Conservation (phyloP, 2,329 filamentous ascomycete species). For the Pseudogymnoascus verrucosus region DNA sequence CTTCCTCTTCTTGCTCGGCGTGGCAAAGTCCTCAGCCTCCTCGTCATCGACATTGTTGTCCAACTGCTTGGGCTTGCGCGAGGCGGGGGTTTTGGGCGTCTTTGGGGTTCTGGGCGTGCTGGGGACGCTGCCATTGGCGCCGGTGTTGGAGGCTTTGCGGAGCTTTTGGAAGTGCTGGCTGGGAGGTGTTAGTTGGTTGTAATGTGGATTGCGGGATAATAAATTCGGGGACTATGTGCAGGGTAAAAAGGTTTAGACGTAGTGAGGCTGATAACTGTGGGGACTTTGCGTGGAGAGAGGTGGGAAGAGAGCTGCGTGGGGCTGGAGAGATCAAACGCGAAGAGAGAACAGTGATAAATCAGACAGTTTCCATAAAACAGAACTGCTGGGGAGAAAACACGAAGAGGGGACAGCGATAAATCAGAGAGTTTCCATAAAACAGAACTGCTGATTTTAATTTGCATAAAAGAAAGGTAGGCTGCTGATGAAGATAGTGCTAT, state of each 20-base stretch:
- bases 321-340: not conserved
- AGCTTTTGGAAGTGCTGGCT: constrained; percentile 29
- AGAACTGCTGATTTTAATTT: not conserved
- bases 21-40: not conserved
- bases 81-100: not conserved
- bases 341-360: not conserved
- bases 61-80: not conserved
- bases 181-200: constrained; percentile 3
- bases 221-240: not conserved
- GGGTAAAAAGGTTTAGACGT: not conserved
- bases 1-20: constrained; percentile 16
- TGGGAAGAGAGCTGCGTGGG: too few relatives aligned
- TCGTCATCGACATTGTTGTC: constrained; percentile 10
- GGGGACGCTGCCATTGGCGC: not conserved
- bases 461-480: not conserved
- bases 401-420: not conserved
- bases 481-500: not conserved
- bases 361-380: too few relatives aligned
- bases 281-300: not conserved
- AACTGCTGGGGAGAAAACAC: too few relatives aligned
- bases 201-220: not conserved
- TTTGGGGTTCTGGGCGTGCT: not conserved
- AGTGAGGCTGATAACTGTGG: not conserved
- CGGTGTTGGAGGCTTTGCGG: constrained; percentile 12
- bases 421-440: not conserved